Percentiles rank a stretch among this genome's conserved stretches.
Conservation (phyloP, 2,329 filamentous ascomycete genomes). For the Cladosporium sp. region DNA sequence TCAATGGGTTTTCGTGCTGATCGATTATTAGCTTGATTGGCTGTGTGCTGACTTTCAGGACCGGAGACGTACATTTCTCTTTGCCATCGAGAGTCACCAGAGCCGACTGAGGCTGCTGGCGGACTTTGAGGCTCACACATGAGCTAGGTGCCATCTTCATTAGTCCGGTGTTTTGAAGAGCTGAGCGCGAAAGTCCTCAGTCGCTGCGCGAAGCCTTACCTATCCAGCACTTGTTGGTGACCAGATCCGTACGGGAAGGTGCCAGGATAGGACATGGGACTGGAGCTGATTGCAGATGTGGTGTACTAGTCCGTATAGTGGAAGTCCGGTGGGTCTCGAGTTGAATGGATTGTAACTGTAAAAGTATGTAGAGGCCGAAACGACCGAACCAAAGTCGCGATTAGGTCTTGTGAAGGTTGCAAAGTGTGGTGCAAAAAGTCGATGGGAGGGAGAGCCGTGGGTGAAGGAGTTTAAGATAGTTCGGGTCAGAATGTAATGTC, state of each 20-base stretch:
- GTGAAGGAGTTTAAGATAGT: conserved; percentile 8
- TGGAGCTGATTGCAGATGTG: not conserved
- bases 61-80: conserved; percentile 57
- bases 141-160: conserved; percentile 13
- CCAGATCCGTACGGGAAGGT: conserved; percentile 13
- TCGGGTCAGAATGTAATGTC: conserved; percentile 12
- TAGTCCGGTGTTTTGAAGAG: conserved; percentile 6
- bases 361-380: conserved; percentile 6
- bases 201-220: conserved; percentile 11
- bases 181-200: conserved; percentile 1
- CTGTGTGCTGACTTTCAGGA: not conserved
- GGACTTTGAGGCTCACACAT: conserved; percentile 49
- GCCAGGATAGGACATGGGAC: conserved; percentile 13
- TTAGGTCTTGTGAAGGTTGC: conserved; percentile 6
- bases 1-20: conserved; percentile 79
- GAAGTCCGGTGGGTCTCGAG: conserved; percentile 1
- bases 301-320: not conserved
- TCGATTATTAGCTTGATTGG: conserved; percentile 5
- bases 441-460: conserved; percentile 8
- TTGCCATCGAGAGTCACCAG: conserved; percentile 61
- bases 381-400: conserved; percentile 9
- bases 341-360: not conserved
- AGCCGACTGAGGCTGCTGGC: conserved; percentile 62
- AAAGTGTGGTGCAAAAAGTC: conserved; percentile 1
- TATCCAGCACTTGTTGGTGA: conserved; percentile 13